These are phyloP conservation scores for Glomus cerebriforme DNA, from an alignment of 192 early-diverging fungal genomes.

Conservation along the genomic window DNA sequence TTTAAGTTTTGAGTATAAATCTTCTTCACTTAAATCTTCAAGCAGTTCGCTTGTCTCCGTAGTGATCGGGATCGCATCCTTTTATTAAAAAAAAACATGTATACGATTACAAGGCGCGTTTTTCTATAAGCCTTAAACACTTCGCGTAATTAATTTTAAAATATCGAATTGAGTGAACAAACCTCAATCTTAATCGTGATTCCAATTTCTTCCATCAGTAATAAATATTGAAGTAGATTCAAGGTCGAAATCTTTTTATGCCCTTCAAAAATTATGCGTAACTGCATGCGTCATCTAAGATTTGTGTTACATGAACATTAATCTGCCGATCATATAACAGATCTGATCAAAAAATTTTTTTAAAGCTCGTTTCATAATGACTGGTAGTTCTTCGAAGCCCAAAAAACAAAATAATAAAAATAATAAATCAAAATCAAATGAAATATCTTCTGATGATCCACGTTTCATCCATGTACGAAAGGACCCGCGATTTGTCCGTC, in stretches of 20 bases:
- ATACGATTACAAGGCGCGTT: neutral
- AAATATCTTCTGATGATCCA: constrained; percentile 57
- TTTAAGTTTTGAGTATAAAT: constrained; percentile 93
- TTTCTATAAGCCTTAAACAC: neutral
- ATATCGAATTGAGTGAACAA: neutral
- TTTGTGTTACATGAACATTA: neutral
- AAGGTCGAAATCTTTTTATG: neutral
- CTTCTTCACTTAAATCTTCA: constrained; percentile 73
- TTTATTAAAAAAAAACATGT: neutral
- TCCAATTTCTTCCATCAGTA: neutral
- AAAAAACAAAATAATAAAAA: no score
- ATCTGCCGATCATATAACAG: neutral
- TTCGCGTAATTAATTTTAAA: neutral
- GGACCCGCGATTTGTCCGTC: constrained; percentile 77
- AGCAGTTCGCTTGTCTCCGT: constrained; percentile 39
- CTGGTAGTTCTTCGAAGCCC: neutral
- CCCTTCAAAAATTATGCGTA: neutral
- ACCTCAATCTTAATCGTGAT: neutral
- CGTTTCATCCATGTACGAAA: constrained; percentile 78
- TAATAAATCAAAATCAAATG: neutral
- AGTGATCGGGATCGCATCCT: neutral
- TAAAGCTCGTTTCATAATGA: neutral
- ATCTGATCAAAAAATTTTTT: neutral
- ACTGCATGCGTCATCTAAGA: neutral
- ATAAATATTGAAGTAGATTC: neutral